Conservation (phyloP, 2,329 filamentous ascomycete genomes). For the Pseudogymnoascus sp. region DNA sequence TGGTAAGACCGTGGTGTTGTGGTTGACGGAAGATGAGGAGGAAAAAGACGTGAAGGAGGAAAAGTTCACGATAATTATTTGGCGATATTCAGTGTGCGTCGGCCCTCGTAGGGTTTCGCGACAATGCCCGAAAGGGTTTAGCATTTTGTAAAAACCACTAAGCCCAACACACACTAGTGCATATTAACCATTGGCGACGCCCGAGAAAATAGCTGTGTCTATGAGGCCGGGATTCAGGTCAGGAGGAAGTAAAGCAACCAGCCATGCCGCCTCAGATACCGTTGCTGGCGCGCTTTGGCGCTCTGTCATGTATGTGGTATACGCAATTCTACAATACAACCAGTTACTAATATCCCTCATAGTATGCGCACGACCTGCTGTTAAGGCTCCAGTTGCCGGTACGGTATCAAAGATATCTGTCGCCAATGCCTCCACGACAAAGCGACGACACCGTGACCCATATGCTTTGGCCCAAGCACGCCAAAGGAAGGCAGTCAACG, state of each 20-base stretch:
- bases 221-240: neutral
- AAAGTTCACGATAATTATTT: slow-evolving; percentile 24
- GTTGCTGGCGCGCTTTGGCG: slow-evolving; percentile 50
- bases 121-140: neutral
- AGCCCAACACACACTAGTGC: neutral
- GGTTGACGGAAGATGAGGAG: slow-evolving; percentile 14
- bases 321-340: neutral
- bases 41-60: slow-evolving; percentile 23
- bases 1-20: slow-evolving; percentile 20
- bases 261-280: slow-evolving; percentile 61
- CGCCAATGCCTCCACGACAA: slow-evolving; percentile 56
- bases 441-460: slow-evolving; percentile 65
- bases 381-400: slow-evolving; percentile 40
- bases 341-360: slow-evolving; percentile 15
- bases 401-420: slow-evolving; percentile 53
- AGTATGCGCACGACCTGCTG: slow-evolving; percentile 55
- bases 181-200: neutral
- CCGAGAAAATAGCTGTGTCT: slow-evolving; percentile 8
- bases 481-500: slow-evolving; percentile 75
- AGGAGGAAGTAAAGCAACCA: slow-evolving; percentile 9
- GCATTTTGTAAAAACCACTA: neutral
- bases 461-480: slow-evolving; percentile 74
- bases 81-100: slow-evolving; percentile 20
- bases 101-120: slow-evolving; percentile 3
- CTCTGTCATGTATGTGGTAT: slow-evolving; percentile 47